A percentile compares a stretch with the other conserved stretches of the same genome.
phyloP scores from a whole-genome alignment of 2,329 filamentous ascomycete genomes.

The Pyrenophora graminea region DNA sequence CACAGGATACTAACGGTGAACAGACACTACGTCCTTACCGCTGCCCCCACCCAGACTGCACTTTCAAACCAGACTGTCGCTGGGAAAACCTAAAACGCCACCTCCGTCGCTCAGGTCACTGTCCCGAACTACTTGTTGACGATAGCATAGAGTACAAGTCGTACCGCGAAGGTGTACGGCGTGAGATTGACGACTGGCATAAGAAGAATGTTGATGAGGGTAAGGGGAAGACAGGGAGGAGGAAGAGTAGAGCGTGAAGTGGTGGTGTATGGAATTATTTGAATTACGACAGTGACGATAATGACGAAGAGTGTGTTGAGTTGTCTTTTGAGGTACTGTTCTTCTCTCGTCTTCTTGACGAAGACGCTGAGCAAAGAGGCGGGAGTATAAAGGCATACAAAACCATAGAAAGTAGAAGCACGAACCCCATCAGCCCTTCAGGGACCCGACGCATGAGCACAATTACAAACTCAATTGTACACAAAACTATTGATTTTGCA shows the following conservation, averaged over 20 bases:
- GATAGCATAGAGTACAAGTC: conserved; percentile 39
- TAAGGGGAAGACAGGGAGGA: conserved; percentile 21
- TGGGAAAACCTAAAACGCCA: conserved; percentile 49
- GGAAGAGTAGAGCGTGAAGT: conserved; percentile 21
- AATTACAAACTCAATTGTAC: too few relatives aligned
- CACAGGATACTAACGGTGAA: neutral
- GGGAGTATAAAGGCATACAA: too few relatives aligned
- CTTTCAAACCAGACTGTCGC: conserved; percentile 45
- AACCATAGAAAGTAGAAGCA: too few relatives aligned
- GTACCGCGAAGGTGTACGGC: conserved; percentile 39
- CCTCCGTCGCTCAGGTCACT: conserved; percentile 43
- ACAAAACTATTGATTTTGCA: too few relatives aligned
- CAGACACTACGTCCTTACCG: conserved; percentile 44
- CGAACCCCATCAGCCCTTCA: too few relatives aligned
- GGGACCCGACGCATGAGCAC: too few relatives aligned
- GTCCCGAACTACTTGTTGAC: conserved; percentile 41
- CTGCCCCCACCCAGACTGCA: conserved; percentile 44
- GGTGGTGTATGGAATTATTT: neutral
- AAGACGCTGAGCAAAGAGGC: too few relatives aligned
- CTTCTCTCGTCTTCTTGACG: too few relatives aligned
- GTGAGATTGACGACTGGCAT: conserved; percentile 43
- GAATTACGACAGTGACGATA: neutral
- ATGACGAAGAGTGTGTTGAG: too few relatives aligned
- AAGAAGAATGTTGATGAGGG: conserved; percentile 33
- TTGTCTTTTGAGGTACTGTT: too few relatives aligned